These are phyloP conservation scores for Phyllosticta capitalensis DNA, from an alignment of 2,329 filamentous ascomycete genomes.

Conservation along the genomic window DNA sequence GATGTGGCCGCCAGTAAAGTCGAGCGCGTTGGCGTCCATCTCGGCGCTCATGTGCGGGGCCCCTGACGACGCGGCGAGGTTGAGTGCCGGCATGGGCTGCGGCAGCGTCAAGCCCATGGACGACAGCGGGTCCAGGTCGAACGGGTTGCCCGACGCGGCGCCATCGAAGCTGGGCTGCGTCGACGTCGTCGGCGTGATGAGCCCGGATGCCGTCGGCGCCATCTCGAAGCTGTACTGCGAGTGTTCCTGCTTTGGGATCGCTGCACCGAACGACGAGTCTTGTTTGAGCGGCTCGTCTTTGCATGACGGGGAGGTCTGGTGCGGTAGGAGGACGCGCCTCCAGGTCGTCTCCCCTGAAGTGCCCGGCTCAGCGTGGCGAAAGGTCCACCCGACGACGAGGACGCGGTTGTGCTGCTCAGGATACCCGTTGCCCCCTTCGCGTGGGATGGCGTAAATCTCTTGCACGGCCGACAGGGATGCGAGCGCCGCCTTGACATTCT, in stretches of 20 bases:
- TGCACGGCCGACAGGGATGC: conserved; percentile 32
- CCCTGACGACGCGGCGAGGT: neutral
- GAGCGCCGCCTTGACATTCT: conserved; percentile 23
- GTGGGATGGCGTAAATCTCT: conserved; percentile 30
- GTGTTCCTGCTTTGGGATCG: neutral
- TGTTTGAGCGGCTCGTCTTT: conserved; percentile 7
- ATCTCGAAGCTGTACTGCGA: conserved; percentile 3
- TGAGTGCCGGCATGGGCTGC: neutral
- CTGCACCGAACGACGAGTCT: neutral
- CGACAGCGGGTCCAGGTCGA: conserved; percentile 17
- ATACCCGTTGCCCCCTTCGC: conserved; percentile 12
- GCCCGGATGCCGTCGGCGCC: neutral
- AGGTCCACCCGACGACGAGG: conserved; percentile 30
- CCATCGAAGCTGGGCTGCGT: conserved; percentile 6
- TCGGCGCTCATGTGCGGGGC: neutral
- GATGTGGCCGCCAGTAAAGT: conserved; percentile 33
- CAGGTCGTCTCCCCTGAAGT: conserved; percentile 25
- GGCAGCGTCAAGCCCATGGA: conserved; percentile 4
- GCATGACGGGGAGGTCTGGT: neutral
- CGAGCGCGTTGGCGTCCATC: conserved; percentile 26
- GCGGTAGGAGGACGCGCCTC: conserved; percentile 23
- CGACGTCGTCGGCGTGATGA: conserved; percentile 4
- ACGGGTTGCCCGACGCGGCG: conserved; percentile 4
- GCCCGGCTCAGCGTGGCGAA: conserved; percentile 22
- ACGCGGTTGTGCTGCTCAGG: conserved; percentile 16